These are phyloP conservation scores for Trichoderma pleuroti DNA, from an alignment of 2,329 filamentous ascomycete genomes.

Conservation along the genomic window DNA sequence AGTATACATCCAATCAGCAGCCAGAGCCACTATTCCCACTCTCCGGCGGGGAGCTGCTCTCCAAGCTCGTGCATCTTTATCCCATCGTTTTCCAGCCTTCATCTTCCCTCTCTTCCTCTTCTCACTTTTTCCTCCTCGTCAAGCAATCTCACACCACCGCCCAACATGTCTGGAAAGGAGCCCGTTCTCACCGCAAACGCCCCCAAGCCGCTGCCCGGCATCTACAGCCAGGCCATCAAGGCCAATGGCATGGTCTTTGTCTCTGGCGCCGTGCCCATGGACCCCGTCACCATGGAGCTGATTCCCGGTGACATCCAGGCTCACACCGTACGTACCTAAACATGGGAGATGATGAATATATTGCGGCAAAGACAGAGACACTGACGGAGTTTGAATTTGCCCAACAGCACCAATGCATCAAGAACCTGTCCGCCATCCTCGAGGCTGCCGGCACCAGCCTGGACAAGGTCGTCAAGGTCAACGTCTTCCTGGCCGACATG, in stretches of 20 bases:
- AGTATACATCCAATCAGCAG: neutral
- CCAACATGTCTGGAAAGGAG: constrained; percentile 34
- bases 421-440: constrained; percentile 67
- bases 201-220: constrained; percentile 38
- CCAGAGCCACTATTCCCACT: neutral
- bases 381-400: neutral
- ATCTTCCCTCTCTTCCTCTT: neutral
- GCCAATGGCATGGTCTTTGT: constrained; percentile 67
- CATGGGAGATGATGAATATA: neutral
- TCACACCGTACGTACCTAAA: constrained; percentile 47
- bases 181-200: constrained; percentile 40
- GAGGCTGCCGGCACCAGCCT: constrained; percentile 64
- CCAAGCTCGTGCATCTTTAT: neutral
- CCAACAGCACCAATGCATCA: constrained; percentile 57
- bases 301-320: constrained; percentile 62
- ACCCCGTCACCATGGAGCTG: constrained; percentile 54
- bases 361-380: neutral
- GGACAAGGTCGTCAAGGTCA: constrained; percentile 66
- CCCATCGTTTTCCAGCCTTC: constrained; percentile 10
- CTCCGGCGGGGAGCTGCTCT: neutral
- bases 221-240: constrained; percentile 57
- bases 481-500: constrained; percentile 71
- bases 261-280: constrained; percentile 68
- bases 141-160: neutral
- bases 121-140: neutral